A percentile compares a stretch with the other conserved stretches of the same genome.
Evolutionary conservation across 768 basidiomycete genomes (phyloP).

Genomic region (Panaeolus papilionaceus): DNA sequence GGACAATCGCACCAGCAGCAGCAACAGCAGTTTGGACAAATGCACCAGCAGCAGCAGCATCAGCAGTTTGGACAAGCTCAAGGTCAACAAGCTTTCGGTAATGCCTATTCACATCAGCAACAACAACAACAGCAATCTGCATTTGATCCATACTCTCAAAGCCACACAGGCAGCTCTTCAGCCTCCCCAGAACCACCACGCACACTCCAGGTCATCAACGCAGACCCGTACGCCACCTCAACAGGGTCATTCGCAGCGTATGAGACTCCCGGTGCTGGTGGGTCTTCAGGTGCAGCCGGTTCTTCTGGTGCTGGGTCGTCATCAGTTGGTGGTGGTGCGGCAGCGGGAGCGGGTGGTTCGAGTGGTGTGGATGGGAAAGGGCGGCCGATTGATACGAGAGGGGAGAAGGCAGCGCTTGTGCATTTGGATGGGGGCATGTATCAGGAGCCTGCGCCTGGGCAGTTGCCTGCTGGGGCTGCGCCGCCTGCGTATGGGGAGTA

Average conservation of each 20-base stretch:
- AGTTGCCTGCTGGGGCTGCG: constrained; percentile 26
- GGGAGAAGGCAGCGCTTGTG: constrained; percentile 42
- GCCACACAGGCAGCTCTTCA: constrained; percentile 44
- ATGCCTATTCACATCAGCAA: constrained; percentile 20
- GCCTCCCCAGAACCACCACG: constrained; percentile 44
- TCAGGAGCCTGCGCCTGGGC: constrained; percentile 27
- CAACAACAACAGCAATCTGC: constrained; percentile 23
- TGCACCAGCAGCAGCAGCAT: constrained; percentile 3
- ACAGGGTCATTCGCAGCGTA: neutral
- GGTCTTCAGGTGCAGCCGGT: constrained; percentile 21
- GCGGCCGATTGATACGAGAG: constrained; percentile 29
- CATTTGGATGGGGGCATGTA: constrained; percentile 47
- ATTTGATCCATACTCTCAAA: constrained; percentile 34
- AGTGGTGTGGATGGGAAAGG: constrained; percentile 37
- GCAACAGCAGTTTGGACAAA: constrained; percentile 13
- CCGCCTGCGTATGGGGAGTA: constrained; percentile 33
- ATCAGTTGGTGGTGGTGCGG: constrained; percentile 16
- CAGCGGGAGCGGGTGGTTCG: constrained; percentile 15
- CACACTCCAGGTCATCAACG: constrained; percentile 48
- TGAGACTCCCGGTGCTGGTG: constrained; percentile 27
- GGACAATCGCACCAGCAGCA: neutral
- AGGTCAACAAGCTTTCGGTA: constrained; percentile 2
- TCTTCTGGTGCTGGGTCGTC: constrained; percentile 13
- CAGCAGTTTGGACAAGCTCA: constrained; percentile 13
- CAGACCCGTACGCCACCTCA: constrained; percentile 37